Base-by-base conservation (phyloP, 345 rosid genomes). In the Aquilaria yunnanensis region DNA sequence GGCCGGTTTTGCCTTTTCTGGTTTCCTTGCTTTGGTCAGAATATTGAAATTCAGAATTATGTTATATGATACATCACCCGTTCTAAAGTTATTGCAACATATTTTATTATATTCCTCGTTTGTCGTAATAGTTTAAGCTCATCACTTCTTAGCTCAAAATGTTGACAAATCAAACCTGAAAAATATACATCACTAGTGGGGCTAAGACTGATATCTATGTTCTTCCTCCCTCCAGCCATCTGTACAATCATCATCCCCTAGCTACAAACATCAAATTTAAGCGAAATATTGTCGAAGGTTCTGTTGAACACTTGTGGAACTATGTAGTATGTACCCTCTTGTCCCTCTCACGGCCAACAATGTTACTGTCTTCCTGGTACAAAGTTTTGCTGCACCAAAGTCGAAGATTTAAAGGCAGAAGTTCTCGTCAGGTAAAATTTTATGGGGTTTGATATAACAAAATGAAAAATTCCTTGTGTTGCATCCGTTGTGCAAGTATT, bases 401-500 rank as follows among this genome's bases (percentile, higher is more conserved):
- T 54, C 32, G 2, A 33, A 54, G 32, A 54, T 54, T 12, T 54
- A 16, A 12, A 33, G 57, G 33, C 57, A 16, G 10, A 54, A 54
- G 29, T 54, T 33, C 16, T 54, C 57, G 2, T 54, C 57, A 14
- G 31, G 57, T 9, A 54, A 33, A 14, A 54, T 54, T 3, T 54
- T 54, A 23, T 54, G 32, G 16, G 57, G 57, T 12, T 54, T 54
- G 23, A 16, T 14, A 54, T 54, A 33, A 16, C 57, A 12, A 54
- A 54, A 54, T 54, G 57, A 2, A 54, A 23, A 2, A 54, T 16
- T 54, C 31, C 32, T 14, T 3, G 57, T 54, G 32, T 2, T 12
- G 57, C 57, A 16, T 54, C 57, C 57, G 10, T 33, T 32, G 57
- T 54, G 57, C 10, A 54, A 23, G 32, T 54, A 54, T 12, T 54